phyloP scores from a whole-genome alignment of 257 asterid species.

The Thymus mandschuricus region DNA sequence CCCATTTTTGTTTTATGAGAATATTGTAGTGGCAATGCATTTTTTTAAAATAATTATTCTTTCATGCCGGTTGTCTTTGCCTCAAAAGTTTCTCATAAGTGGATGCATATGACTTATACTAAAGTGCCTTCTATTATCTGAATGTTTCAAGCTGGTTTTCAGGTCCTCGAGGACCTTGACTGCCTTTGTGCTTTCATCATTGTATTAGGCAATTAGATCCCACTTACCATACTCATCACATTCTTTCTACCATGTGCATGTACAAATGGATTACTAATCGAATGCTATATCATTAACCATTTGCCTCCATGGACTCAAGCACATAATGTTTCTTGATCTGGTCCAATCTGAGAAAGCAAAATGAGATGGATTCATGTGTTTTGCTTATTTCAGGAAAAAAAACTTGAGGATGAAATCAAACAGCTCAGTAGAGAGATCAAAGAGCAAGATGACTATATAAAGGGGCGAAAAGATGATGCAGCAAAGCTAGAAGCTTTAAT shows the following conservation, averaged over 20 bases:
- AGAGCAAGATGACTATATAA: conserved; percentile 68
- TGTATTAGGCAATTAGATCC: not conserved
- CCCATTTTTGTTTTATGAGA: conserved; percentile 1
- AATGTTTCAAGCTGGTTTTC: conserved; percentile 4
- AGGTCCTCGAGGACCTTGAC: not conserved
- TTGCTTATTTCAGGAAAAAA: conserved; percentile 63
- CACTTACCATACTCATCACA: conserved; percentile 16
- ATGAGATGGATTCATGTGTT: conserved; percentile 12
- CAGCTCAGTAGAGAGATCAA: conserved; percentile 71
- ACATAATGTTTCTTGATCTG: conserved; percentile 2
- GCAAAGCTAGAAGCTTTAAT: conserved; percentile 60
- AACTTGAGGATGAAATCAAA: conserved; percentile 76
- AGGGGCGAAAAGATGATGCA: conserved; percentile 69
- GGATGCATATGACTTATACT: not conserved
- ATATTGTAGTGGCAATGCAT: conserved; percentile 3
- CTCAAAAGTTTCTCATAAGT: not conserved
- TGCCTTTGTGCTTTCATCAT: not conserved
- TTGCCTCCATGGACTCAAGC: conserved; percentile 11
- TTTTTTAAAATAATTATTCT: not conserved
- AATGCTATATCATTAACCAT: conserved; percentile 9
- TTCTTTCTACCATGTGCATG: conserved; percentile 14
- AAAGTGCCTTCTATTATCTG: conserved; percentile 10
- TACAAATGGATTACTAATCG: conserved; percentile 1
- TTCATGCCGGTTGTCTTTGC: not conserved
- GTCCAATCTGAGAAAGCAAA: conserved; percentile 13